Evolutionary conservation across 306 rosid species (phyloP).

Genomic region (Erythrophleum fordii): DNA sequence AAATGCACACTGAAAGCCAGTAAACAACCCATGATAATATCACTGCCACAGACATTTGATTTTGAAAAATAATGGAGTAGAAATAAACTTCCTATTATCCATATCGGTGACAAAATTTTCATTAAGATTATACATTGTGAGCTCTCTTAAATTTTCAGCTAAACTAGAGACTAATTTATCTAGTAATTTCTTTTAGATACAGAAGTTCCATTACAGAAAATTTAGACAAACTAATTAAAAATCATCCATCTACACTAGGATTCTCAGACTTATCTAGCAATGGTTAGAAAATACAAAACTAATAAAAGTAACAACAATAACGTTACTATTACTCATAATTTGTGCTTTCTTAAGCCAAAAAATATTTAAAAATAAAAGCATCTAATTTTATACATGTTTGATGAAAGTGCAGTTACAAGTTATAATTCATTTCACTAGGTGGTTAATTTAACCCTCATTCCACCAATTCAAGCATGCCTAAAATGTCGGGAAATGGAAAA

Average conservation of each 20-base stretch:
- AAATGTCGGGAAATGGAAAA: slow-evolving; percentile 25
- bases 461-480: slow-evolving; percentile 1
- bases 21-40: not conserved
- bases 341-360: not conserved
- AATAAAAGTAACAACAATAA: not conserved
- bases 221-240: slow-evolving; percentile 5
- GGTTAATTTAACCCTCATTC: not conserved
- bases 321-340: not conserved
- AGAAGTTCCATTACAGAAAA: slow-evolving; percentile 2
- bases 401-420: slow-evolving; percentile 1
- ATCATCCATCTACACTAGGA: not conserved
- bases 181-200: not conserved
- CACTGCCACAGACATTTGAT: not conserved
- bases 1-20: slow-evolving; percentile 78
- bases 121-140: not conserved
- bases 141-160: slow-evolving; percentile 5
- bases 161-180: not conserved
- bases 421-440: slow-evolving; percentile 19
- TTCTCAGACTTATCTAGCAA: not conserved
- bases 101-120: not conserved
- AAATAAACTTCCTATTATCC: not conserved
- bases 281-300: not conserved
- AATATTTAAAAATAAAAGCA: not conserved
- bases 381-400: not conserved
- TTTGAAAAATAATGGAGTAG: not conserved